Evolutionary conservation across 2,329 filamentous ascomycete species (phyloP).

Genomic region (Fusarium tjaetaba): DNA sequence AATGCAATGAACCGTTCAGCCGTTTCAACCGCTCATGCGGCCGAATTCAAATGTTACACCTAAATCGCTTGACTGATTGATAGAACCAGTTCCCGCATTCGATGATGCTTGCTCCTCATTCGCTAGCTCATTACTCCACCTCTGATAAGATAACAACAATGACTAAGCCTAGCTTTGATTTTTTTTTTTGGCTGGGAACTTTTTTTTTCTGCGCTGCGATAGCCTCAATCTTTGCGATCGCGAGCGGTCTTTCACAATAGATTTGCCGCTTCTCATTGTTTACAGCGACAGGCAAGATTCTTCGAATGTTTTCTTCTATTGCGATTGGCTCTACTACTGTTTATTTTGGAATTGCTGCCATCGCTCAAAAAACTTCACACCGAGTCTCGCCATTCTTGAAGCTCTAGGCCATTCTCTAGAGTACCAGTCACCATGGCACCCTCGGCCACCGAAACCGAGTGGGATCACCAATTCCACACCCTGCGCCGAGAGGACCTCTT

Average conservation of each 20-base stretch:
- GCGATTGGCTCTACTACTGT: background rate
- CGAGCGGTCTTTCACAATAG: slow-evolving; percentile 34
- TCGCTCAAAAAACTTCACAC: background rate
- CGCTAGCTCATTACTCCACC: slow-evolving; percentile 4
- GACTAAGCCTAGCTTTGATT: slow-evolving; percentile 31
- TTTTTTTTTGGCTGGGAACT: slow-evolving; percentile 42
- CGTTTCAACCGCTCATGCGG: background rate
- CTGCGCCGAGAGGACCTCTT: slow-evolving; percentile 89
- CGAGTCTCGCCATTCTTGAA: slow-evolving; percentile 2
- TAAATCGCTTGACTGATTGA: background rate
- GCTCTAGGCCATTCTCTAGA: slow-evolving; percentile 11
- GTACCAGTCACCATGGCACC: slow-evolving; percentile 59
- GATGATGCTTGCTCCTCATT: slow-evolving; percentile 18
- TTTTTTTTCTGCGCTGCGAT: slow-evolving; percentile 43
- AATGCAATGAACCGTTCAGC: background rate
- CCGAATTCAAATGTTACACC: background rate
- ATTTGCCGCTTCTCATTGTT: slow-evolving; percentile 21
- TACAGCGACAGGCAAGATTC: slow-evolving; percentile 13
- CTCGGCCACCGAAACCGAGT: slow-evolving; percentile 71
- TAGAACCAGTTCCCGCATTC: background rate
- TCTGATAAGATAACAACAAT: slow-evolving; percentile 2
- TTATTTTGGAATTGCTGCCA: background rate
- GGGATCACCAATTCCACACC: slow-evolving; percentile 89
- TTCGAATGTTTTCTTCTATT: background rate
- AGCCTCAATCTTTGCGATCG: slow-evolving; percentile 41